Conservation (phyloP, 2,329 filamentous ascomycete species). For the Colletotrichum abscissum region DNA sequence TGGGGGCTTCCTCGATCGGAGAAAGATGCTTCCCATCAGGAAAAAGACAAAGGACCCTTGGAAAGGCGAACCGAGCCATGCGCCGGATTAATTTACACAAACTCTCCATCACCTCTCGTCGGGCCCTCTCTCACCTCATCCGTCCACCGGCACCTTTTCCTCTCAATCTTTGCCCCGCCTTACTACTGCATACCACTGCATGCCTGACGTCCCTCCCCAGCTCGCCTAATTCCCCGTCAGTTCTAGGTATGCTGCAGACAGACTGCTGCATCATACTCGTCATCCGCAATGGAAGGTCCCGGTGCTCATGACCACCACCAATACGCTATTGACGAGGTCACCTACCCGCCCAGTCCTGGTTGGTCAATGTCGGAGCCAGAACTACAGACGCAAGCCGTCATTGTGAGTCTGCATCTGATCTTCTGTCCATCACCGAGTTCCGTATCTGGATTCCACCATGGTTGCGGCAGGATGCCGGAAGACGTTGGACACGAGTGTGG, state of each 20-base stretch:
- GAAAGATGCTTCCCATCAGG: neutral
- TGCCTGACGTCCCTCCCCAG: neutral
- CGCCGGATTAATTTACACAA: neutral
- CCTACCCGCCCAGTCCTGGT: neutral
- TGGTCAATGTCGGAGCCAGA: neutral
- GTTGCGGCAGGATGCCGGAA: neutral
- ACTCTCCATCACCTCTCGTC: neutral
- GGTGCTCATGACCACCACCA: neutral
- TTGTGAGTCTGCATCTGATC: neutral
- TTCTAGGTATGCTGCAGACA: neutral
- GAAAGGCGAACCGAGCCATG: neutral
- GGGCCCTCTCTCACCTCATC: neutral
- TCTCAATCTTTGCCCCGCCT: neutral
- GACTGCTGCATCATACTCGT: neutral
- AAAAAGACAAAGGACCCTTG: neutral
- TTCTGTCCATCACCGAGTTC: neutral
- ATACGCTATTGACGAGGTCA: neutral
- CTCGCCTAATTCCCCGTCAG: neutral
- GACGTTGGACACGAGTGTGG: constrained; percentile 19
- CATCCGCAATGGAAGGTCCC: neutral
- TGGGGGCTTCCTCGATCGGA: neutral
- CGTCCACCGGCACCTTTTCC: neutral
- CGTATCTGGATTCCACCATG: neutral
- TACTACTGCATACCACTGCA: neutral
- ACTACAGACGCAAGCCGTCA: neutral